phyloP scores from a whole-genome alignment of 768 basidiomycete species.

The Pleurotus sapidus region DNA sequence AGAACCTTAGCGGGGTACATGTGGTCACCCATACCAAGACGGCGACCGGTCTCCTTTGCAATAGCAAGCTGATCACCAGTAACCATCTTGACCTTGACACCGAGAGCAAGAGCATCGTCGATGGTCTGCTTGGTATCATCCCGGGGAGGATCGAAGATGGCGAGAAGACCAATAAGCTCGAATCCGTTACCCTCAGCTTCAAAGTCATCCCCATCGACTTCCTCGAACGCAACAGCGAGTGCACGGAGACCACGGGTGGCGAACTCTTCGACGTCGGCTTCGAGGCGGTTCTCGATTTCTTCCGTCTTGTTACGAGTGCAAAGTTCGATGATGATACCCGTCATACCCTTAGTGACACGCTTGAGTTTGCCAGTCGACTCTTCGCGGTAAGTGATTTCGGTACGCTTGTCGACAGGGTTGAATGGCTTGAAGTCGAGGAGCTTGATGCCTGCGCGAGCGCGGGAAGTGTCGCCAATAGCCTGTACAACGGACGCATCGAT shows the following conservation, averaged over 20 bases:
- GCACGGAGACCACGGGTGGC: constrained; percentile 96
- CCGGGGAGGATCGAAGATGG: constrained; percentile 98
- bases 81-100: constrained; percentile 99
- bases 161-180: constrained; percentile 94
- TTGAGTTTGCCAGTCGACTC: constrained; percentile 93
- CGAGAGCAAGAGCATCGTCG: constrained; percentile 92
- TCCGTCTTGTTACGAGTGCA: constrained; percentile 98
- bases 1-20: constrained; percentile 99
- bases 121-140: constrained; percentile 99
- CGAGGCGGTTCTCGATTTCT: constrained; percentile 86
- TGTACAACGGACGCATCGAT: constrained; percentile 87
- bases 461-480: constrained; percentile 67
- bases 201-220: constrained; percentile 76
- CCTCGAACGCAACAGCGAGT: constrained; percentile 94
- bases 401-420: constrained; percentile 99
- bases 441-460: constrained; percentile 90
- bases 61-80: constrained; percentile 99
- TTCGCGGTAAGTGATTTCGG: constrained; percentile 97
- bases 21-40: constrained; percentile 97
- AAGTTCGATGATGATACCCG: constrained; percentile 95
- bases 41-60: constrained; percentile 98
- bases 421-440: constrained; percentile 99
- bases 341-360: constrained; percentile 99
- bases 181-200: constrained; percentile 95
- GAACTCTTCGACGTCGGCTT: constrained; percentile 95